Percentiles rank a stretch among this genome's conserved stretches.
These are phyloP conservation scores for Escallonia rubra DNA, from an alignment of 129 eudicot species.

Conservation along the genomic window DNA sequence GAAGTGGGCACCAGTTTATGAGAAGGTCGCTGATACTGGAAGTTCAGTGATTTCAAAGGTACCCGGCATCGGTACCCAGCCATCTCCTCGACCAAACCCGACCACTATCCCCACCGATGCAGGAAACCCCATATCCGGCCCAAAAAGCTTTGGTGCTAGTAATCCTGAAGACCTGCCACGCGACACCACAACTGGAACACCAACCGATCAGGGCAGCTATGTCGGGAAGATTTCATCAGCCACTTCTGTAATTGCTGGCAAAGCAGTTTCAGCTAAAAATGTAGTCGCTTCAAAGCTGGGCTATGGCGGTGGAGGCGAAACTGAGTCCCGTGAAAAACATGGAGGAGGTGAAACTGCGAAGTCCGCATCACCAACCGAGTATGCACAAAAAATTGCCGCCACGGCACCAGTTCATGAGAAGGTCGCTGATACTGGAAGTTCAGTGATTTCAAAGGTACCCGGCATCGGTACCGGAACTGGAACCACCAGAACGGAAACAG, in stretches of 20 bases:
- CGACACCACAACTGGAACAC: conserved; percentile 3
- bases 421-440: conserved; percentile 42
- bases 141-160: conserved; percentile 3
- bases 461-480: conserved; percentile 14
- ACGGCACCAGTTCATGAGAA: conserved; percentile 46
- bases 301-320: conserved; percentile 15
- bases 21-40: conserved; percentile 45
- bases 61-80: conserved; percentile 9
- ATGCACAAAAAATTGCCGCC: conserved; percentile 36
- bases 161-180: conserved; percentile 1
- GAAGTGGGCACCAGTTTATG: conserved; percentile 45
- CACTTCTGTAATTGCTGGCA: conserved; percentile 41
- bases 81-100: too few species aligned
- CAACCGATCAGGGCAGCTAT: conserved; percentile 5
- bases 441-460: conserved; percentile 37
- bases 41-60: conserved; percentile 40
- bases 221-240: conserved; percentile 25
- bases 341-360: neutral
- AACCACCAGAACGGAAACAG: neutral
- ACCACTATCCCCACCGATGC: too few species aligned
- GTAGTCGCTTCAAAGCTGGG: conserved; percentile 34
- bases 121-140: conserved; percentile 27
- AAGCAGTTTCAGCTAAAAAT: conserved; percentile 35
- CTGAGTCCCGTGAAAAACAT: conserved; percentile 1
- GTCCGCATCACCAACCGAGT: conserved; percentile 30